These are phyloP conservation scores for Chernovozyma sophiae-reginae DNA, from an alignment of 1,139 yeast species.

Conservation along the genomic window DNA sequence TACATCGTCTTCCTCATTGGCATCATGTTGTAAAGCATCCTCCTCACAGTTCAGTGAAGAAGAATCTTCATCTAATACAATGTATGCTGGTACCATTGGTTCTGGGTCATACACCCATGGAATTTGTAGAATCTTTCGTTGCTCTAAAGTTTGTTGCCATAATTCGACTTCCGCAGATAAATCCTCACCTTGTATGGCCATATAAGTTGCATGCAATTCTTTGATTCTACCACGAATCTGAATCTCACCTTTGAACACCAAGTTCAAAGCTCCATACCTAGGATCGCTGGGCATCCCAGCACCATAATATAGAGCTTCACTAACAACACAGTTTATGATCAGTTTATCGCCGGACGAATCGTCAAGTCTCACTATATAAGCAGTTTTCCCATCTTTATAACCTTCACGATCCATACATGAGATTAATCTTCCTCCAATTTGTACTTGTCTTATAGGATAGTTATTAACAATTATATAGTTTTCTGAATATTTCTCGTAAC, in stretches of 20 bases:
- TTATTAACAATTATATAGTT: constrained; percentile 24
- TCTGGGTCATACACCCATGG: neutral
- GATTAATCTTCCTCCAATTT: constrained; percentile 27
- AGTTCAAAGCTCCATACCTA: constrained; percentile 5
- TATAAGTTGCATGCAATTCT: constrained; percentile 17
- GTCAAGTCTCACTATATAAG: constrained; percentile 16
- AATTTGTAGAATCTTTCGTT: constrained; percentile 15
- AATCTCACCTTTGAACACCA: constrained; percentile 10
- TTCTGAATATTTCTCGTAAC: constrained; percentile 8
- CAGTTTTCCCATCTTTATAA: neutral
- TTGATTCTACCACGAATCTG: constrained; percentile 2
- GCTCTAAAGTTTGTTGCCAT: constrained; percentile 31
- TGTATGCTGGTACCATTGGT: neutral
- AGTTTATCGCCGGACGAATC: constrained; percentile 21
- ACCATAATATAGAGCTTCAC: constrained; percentile 9
- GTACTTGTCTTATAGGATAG: constrained; percentile 29
- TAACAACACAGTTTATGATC: constrained; percentile 12
- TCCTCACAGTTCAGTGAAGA: neutral
- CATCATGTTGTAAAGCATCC: neutral
- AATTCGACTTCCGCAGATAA: constrained; percentile 21
- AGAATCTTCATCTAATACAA: neutral
- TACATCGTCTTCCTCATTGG: constrained; percentile 9
- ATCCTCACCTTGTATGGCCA: constrained; percentile 18
- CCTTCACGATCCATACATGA: neutral
- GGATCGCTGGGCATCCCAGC: constrained; percentile 11